These are phyloP conservation scores for Thalassiosira profunda DNA, from an alignment of 108 stramenopile genomes.

Conservation along the genomic window DNA sequence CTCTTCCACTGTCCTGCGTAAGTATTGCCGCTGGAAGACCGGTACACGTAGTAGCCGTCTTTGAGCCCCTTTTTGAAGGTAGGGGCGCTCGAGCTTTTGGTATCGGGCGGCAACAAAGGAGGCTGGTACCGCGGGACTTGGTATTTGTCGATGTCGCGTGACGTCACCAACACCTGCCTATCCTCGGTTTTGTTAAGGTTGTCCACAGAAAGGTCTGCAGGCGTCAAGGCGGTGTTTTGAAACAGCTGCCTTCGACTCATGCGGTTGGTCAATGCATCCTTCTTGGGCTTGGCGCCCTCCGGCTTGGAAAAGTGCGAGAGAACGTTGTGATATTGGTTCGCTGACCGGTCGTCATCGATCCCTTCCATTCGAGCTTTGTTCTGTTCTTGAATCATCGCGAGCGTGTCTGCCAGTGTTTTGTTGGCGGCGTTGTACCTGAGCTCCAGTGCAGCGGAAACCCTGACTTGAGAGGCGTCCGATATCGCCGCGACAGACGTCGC, in stretches of 20 bases:
- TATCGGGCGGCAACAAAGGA: slow-evolving; percentile 16
- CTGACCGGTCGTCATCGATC: not conserved
- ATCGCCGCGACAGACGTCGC: too few relatives aligned
- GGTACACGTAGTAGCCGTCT: slow-evolving; percentile 42
- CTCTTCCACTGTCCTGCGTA: slow-evolving; percentile 36
- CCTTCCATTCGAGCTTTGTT: slow-evolving; percentile 4
- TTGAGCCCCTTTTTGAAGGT: slow-evolving; percentile 25
- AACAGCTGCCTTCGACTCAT: slow-evolving; percentile 27
- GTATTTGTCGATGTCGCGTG: slow-evolving; percentile 15
- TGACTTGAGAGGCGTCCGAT: too few relatives aligned
- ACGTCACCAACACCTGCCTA: slow-evolving; percentile 20
- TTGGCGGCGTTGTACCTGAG: not conserved
- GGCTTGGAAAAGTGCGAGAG: slow-evolving; percentile 1
- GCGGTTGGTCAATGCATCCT: slow-evolving; percentile 7
- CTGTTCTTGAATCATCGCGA: not conserved
- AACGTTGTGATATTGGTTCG: slow-evolving; percentile 7
- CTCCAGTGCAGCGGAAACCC: not conserved
- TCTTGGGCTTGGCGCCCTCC: not conserved
- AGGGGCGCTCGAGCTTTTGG: slow-evolving; percentile 8
- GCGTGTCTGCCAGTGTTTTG: slow-evolving; percentile 5
- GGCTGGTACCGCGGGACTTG: slow-evolving; percentile 26
- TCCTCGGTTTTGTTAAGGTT: not conserved
- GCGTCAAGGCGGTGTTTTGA: slow-evolving; percentile 6
- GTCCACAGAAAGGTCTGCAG: not conserved
- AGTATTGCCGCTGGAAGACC: slow-evolving; percentile 32